These are phyloP conservation scores for Colletotrichum spinosum DNA, from an alignment of 2,329 filamentous ascomycete species.

Conservation along the genomic window DNA sequence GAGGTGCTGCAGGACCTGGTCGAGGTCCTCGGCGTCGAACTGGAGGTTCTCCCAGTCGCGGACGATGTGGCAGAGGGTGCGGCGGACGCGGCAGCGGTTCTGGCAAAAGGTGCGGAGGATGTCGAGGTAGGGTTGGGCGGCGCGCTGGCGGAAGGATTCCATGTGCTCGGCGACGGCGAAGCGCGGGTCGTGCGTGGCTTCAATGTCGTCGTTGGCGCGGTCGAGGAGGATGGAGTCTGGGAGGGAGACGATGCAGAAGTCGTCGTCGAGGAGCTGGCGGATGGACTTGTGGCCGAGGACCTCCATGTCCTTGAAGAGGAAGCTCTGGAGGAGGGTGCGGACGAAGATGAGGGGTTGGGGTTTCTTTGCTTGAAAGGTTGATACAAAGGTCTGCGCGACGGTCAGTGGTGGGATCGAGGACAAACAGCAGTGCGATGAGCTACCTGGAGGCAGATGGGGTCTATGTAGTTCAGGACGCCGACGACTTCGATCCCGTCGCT, in stretches of 20 bases:
- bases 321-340: slow-evolving; percentile 80
- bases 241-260: slow-evolving; percentile 82
- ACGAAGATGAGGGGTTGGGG: slow-evolving; percentile 88
- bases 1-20: slow-evolving; percentile 72
- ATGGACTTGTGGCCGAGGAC: slow-evolving; percentile 77
- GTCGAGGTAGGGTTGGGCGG: slow-evolving; percentile 81
- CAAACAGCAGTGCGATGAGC: too few relatives aligned
- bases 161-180: slow-evolving; percentile 80
- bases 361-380: slow-evolving; percentile 79
- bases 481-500: slow-evolving; percentile 77
- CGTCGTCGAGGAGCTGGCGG: slow-evolving; percentile 81
- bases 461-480: slow-evolving; percentile 74
- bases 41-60: slow-evolving; percentile 88
- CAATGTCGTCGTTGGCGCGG: slow-evolving; percentile 79
- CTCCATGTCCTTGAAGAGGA: slow-evolving; percentile 79
- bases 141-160: slow-evolving; percentile 73
- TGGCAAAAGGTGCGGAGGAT: slow-evolving; percentile 87
- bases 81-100: slow-evolving; percentile 89
- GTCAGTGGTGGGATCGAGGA: background rate
- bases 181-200: slow-evolving; percentile 78
- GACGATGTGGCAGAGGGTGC: slow-evolving; percentile 87
- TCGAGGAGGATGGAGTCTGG: slow-evolving; percentile 79
- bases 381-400: slow-evolving; percentile 73
- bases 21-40: slow-evolving; percentile 81
- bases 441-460: slow-evolving; percentile 78